These are phyloP conservation scores for Sugiyamaella sp. DNA, from an alignment of 1,139 yeast genomes.

Conservation along the genomic window DNA sequence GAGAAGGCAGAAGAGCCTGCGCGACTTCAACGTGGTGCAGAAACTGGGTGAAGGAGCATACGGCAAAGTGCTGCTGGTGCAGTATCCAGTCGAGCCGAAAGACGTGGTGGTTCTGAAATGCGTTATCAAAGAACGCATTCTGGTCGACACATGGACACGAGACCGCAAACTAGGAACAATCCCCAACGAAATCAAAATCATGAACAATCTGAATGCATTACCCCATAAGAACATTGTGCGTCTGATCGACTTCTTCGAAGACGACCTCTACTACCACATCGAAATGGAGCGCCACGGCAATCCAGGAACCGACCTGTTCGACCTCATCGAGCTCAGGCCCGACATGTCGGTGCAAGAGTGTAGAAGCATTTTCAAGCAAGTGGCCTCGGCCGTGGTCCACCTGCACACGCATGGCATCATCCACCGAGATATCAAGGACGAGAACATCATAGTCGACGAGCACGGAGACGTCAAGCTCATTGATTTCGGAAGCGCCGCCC, in stretches of 20 bases:
- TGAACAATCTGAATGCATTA: constrained; percentile 67
- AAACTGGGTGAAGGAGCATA: constrained; percentile 96
- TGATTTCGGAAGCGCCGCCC: constrained; percentile 96
- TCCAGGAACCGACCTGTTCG: constrained; percentile 91
- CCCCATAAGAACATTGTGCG: constrained; percentile 89
- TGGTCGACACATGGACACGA: constrained; percentile 97
- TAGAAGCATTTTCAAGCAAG: constrained; percentile 74
- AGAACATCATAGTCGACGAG: constrained; percentile 80
- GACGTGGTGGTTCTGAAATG: constrained; percentile 82
- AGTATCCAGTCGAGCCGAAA: constrained; percentile 60
- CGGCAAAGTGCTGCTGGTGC: constrained; percentile 85
- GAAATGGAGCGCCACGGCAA: constrained; percentile 89
- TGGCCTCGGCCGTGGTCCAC: constrained; percentile 76
- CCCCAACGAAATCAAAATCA: constrained; percentile 91
- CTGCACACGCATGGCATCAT: constrained; percentile 85
- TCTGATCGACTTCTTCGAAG: constrained; percentile 89
- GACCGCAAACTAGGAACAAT: constrained; percentile 89
- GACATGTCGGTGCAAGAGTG: constrained; percentile 79
- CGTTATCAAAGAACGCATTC: constrained; percentile 85
- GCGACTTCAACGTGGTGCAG: constrained; percentile 70
- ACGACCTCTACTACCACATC: constrained; percentile 80
- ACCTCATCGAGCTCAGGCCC: constrained; percentile 80
- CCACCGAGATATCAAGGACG: constrained; percentile 95
- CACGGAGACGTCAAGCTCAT: constrained; percentile 64
- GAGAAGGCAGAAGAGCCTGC: constrained; percentile 57